Evolutionary conservation across 108 stramenopile genomes (phyloP).

Genomic region (Cyclotella kingstonii): DNA sequence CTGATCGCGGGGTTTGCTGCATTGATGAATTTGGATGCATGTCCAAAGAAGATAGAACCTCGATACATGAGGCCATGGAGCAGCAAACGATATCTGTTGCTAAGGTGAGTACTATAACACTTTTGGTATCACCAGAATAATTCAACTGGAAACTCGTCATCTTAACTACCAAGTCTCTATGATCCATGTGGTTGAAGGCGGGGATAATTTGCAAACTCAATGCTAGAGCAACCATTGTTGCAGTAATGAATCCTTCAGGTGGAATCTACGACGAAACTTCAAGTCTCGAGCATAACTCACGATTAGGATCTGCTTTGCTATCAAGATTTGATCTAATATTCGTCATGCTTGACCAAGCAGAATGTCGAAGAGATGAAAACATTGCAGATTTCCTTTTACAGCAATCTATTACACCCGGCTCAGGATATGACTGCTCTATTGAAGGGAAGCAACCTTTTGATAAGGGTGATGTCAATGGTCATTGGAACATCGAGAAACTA

Average conservation of each 20-base stretch:
- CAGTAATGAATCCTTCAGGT: constrained; percentile 90
- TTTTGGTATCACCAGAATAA: too few relatives aligned
- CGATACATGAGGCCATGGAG: constrained; percentile 99
- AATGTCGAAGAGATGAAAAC: constrained; percentile 68
- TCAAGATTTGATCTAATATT: constrained; percentile 92
- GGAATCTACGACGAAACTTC: constrained; percentile 74
- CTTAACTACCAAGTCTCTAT: background rate
- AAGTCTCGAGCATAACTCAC: constrained; percentile 86
- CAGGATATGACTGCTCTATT: constrained; percentile 30
- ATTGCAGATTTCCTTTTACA: constrained; percentile 88
- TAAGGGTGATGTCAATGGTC: constrained; percentile 34
- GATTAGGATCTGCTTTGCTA: constrained; percentile 93
- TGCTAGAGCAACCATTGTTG: constrained; percentile 89
- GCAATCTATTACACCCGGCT: constrained; percentile 70
- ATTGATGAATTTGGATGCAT: constrained; percentile 97
- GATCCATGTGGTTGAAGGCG: constrained; percentile 35
- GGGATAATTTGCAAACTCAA: constrained; percentile 97
- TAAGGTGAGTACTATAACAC: constrained; percentile 49
- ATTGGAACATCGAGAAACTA: constrained; percentile 87
- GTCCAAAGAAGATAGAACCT: constrained; percentile 73
- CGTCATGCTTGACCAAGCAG: constrained; percentile 83
- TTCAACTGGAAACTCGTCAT: too few relatives aligned
- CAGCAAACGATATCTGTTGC: constrained; percentile 96
- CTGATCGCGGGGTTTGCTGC: constrained; percentile 95
- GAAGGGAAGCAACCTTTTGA: constrained; percentile 20